phyloP scores from a whole-genome alignment of 2,329 filamentous ascomycete species.

The Beauveria pseudobassiana region DNA sequence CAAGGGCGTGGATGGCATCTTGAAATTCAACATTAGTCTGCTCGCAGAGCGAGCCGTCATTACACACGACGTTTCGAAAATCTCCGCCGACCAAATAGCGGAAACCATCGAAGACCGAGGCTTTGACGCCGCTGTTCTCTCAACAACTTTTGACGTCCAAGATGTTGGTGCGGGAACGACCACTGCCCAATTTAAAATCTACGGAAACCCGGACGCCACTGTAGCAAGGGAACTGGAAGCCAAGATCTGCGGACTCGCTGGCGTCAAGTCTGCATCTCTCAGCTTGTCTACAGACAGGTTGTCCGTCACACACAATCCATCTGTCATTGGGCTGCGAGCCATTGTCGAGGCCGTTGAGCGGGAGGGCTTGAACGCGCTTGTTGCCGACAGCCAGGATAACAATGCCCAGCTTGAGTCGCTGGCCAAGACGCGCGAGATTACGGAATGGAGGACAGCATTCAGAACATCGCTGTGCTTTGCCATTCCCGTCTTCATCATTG shows the following conservation, averaged over 20 bases:
- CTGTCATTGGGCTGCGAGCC: slow-evolving; percentile 67
- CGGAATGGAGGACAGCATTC: slow-evolving; percentile 83
- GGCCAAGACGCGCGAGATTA: slow-evolving; percentile 92
- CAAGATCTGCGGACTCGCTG: slow-evolving; percentile 55
- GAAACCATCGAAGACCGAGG: slow-evolving; percentile 84
- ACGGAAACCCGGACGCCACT: slow-evolving; percentile 65
- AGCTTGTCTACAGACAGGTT: slow-evolving; percentile 68
- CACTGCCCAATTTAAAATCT: slow-evolving; percentile 74
- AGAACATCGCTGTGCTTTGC: slow-evolving; percentile 71
- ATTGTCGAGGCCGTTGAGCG: slow-evolving; percentile 77
- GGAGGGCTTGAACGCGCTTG: slow-evolving; percentile 79
- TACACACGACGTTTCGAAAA: slow-evolving; percentile 66
- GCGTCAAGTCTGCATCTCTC: slow-evolving; percentile 67
- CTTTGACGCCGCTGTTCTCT: slow-evolving; percentile 78
- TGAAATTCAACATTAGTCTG: slow-evolving; percentile 91
- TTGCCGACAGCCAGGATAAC: slow-evolving; percentile 89
- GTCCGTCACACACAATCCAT: slow-evolving; percentile 64
- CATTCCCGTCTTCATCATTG: slow-evolving; percentile 81
- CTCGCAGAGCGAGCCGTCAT: slow-evolving; percentile 88
- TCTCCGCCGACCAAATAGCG: slow-evolving; percentile 66
- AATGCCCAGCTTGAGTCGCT: slow-evolving; percentile 94
- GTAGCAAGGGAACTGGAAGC: slow-evolving; percentile 67
- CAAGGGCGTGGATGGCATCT: slow-evolving; percentile 63
- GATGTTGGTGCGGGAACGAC: slow-evolving; percentile 49
- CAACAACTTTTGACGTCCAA: slow-evolving; percentile 56